Evolutionary conservation across 192 early-diverging fungal species (phyloP).

Genomic region (Coemansia sp.): DNA sequence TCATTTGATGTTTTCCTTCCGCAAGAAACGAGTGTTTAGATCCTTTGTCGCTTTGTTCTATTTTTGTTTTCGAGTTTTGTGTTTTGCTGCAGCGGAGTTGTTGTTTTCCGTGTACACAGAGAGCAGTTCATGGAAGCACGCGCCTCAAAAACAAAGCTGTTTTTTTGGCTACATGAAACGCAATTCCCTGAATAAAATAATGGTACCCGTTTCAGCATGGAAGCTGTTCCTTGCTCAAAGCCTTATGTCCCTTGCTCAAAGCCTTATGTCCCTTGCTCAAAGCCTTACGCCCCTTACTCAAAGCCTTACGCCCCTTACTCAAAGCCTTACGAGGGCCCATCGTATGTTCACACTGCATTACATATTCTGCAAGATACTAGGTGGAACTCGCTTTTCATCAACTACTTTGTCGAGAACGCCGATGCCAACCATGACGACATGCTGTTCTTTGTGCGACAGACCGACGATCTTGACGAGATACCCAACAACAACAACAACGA

Average conservation of each 20-base stretch:
- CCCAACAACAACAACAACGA: neutral
- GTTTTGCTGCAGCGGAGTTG: neutral
- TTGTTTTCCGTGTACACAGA: too few species aligned
- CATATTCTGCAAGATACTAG: constrained; percentile 14
- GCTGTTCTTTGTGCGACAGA: constrained; percentile 79
- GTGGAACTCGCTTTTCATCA: constrained; percentile 54
- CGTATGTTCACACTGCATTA: neutral
- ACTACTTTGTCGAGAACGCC: constrained; percentile 74
- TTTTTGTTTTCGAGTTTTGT: neutral
- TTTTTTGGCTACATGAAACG: neutral
- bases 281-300: too few species aligned
- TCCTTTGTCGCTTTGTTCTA: neutral
- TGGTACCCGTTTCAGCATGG: too few species aligned
- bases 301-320: too few species aligned
- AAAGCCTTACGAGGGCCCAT: too few species aligned
- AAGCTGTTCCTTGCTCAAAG: too few species aligned
- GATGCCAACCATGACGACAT: constrained; percentile 80
- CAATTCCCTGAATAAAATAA: neutral
- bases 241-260: too few species aligned
- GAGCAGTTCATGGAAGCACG: too few species aligned
- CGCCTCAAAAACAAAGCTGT: neutral
- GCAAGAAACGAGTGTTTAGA: neutral
- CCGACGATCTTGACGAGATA: constrained; percentile 27
- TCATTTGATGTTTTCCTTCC: neutral
- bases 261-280: too few species aligned